Evolutionary conservation across 176 grass and related monocot genomes (phyloP), one percentile per base, ranked within the genome.

Genomic region (Rhynchospora breviuscula): DNA sequence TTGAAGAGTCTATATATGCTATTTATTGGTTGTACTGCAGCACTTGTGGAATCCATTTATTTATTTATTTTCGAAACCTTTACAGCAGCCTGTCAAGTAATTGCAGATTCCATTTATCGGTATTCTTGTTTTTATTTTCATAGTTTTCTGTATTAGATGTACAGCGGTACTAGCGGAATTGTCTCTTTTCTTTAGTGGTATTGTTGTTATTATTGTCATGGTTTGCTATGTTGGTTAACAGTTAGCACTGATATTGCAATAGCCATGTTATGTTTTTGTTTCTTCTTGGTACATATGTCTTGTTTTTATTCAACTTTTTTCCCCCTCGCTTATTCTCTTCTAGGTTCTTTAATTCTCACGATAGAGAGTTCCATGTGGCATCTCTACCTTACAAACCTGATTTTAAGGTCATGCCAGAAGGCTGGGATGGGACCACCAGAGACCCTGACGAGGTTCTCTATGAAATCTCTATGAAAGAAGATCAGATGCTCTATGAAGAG

Each of bases 361-460:
- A 96, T 85, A 96, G 87, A 63, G 97, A 99, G 67, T 99, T 99
- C 88, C 97, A 99, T 91, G 97, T 96, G 13, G 97, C 97, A 51
- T 87, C 93, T 51, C 91, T 99, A 89, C 93, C 91, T 48, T 96
- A 99, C 59, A 99, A 99, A 88, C 97, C 97, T 73, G 89, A 99
- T 65, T 96, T 99, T 88, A 99, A 93, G 86, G 89, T 99, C 68
- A 96, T 99, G 97, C 97, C 93, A 29, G 97, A 99, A 86, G 97
- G 78, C 18, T 99, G 97, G 97, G 97, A 99, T 89, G 97, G 97
- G 7, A 88, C 89, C 6, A 87, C 85, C 59, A 87, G 91, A 84
- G 97, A 99, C 89, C 93, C 93, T 64, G 97, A 96, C 78, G 97
- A 99, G 87, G 97, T 99, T 62, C 84, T 92, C 1, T 99, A 99